phyloP scores from a whole-genome alignment of 306 rosid species.

The Oxytropis ochrocephala region DNA sequence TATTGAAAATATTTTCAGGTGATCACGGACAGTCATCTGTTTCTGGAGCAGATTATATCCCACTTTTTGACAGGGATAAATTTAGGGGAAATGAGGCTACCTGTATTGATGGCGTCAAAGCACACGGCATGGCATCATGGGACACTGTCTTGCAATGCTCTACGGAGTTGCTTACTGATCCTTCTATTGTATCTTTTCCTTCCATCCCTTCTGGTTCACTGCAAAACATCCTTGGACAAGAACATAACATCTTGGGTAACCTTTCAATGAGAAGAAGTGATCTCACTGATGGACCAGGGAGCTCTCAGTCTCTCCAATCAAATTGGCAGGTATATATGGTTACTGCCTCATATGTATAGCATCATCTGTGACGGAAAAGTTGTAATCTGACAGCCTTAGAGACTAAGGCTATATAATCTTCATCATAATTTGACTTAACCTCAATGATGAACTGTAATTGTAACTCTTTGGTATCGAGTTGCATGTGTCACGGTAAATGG shows the following conservation, averaged over 20 bases:
- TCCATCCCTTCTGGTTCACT: slow-evolving; percentile 34
- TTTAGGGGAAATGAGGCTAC: slow-evolving; percentile 29
- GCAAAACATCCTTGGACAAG: slow-evolving; percentile 40
- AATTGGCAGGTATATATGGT: slow-evolving; percentile 66
- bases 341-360: slow-evolving; percentile 8
- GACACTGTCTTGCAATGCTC: slow-evolving; percentile 44
- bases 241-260: slow-evolving; percentile 25
- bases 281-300: slow-evolving; percentile 34
- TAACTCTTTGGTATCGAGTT: background rate
- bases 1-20: slow-evolving; percentile 29
- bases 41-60: slow-evolving; percentile 42
- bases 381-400: background rate
- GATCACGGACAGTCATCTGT: slow-evolving; percentile 43
- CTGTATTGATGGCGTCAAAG: slow-evolving; percentile 35
- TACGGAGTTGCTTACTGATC: slow-evolving; percentile 33
- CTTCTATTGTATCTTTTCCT: slow-evolving; percentile 46
- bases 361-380: background rate
- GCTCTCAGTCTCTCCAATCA: slow-evolving; percentile 40
- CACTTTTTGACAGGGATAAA: slow-evolving; percentile 38
- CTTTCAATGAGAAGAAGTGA: slow-evolving; percentile 28
- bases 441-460: slow-evolving; percentile 1
- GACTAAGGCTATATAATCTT: background rate
- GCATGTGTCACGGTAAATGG: background rate
- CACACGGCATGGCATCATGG: slow-evolving; percentile 57
- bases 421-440: background rate